Percentiles rank a stretch among this genome's conserved stretches.
Conservation (phyloP, 805 yeast genomes). For the Starmerella kuoi region DNA sequence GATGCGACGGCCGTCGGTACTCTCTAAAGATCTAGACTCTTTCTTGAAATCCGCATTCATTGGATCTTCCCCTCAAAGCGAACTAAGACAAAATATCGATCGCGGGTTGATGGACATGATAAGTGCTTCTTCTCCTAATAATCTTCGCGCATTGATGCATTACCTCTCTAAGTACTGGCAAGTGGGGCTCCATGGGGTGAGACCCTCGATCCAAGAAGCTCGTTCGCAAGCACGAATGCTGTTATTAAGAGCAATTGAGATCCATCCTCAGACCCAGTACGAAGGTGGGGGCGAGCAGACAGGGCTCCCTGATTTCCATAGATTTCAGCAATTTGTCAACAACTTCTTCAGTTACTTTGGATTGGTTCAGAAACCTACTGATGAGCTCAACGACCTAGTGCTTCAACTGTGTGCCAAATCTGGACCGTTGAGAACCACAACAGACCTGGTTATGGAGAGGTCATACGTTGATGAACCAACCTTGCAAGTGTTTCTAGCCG, state of each 20-base stretch:
- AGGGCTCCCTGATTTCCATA: constrained; percentile 23
- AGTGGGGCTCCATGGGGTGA: constrained; percentile 20
- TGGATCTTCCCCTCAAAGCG: constrained; percentile 10
- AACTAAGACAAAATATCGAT: constrained; percentile 15
- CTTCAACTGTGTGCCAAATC: constrained; percentile 23
- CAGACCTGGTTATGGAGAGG: constrained; percentile 6
- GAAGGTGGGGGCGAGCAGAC: constrained; percentile 19
- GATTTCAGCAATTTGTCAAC: constrained; percentile 21
- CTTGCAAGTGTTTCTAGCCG: constrained; percentile 19
- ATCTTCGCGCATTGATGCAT: constrained; percentile 23
- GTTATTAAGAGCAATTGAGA: constrained; percentile 21
- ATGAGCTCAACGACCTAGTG: constrained; percentile 22
- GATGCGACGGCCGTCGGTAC: constrained; percentile 17
- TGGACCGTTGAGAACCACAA: constrained; percentile 23
- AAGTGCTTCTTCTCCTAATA: constrained; percentile 18
- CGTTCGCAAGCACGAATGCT: constrained; percentile 21
- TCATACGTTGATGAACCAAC: constrained; percentile 19
- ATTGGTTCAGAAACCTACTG: constrained; percentile 6
- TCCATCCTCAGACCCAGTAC: constrained; percentile 20
- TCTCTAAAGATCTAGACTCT: constrained; percentile 19
- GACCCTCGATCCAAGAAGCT: constrained; percentile 21
- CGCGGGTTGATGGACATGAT: constrained; percentile 20
- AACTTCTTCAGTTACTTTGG: constrained; percentile 19
- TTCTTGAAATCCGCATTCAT: constrained; percentile 19
- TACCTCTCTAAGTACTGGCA: constrained; percentile 24